Base-by-base conservation (phyloP, 352 stramenopile genomes). In the Saprolegnia diclina region DNA sequence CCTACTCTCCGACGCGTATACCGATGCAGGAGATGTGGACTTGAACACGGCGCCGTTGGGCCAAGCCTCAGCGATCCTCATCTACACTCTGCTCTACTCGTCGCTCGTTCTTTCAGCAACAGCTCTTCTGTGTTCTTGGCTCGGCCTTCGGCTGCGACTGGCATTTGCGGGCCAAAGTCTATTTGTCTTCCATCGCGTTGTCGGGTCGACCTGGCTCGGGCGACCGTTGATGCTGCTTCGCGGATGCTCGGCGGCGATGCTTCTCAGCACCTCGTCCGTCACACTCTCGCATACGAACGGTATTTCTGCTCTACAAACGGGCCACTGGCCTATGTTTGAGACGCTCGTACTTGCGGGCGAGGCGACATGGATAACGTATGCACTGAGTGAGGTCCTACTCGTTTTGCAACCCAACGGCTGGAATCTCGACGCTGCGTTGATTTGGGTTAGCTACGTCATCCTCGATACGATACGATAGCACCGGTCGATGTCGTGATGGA, bases 111-210 rank as follows among this genome's bases (percentile, higher is more conserved):
- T 35, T 35, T 35, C 2, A 5, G 29, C 29, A 35, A 35, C 29
- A 35, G 29, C 29, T 5, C 2, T 35, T 5, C 29, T 35, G 29
- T 35, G 29, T 35, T 35, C 29, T 35, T 35, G 29, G 29, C 29
- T 35, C 29, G 29, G 29, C 2, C 29, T 35, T 35, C 29, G 29
- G 29, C 5, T 5, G 29, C 29, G 29, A 35, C 29, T 35, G 18
- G 24, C 46, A 13, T 53, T 46, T 24, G 13, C 9, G 18, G 32
- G 54, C 22, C 35, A 9, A 22, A 63, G 44, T 45, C 7, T 63
- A 16, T 45, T 63, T 63, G 18, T 26, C 26, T 63, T 63, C 11
- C 19, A 63, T 29, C 54, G 54, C 26, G 54, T 63, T 9, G 54
- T 18, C 5, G 32, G 54, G 7, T 40, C 40, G 1, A 44, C 54